Evolutionary conservation across 257 asterid species (phyloP).

Genomic region (Coffea eugenioides): DNA sequence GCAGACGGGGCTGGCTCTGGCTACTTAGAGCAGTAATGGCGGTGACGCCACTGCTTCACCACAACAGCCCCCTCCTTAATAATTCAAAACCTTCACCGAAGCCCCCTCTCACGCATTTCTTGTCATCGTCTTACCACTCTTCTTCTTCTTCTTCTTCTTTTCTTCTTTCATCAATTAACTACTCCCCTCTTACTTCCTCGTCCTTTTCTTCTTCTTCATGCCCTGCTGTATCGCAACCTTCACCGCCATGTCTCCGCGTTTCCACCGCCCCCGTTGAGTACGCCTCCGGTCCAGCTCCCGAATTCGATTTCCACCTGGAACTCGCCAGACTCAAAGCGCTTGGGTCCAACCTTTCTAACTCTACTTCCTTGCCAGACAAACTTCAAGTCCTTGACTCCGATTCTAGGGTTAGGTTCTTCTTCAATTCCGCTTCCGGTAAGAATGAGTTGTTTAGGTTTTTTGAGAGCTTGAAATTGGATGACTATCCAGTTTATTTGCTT

Average conservation of each 20-base stretch:
- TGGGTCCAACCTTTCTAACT: slow-evolving; percentile 34
- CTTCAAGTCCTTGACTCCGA: slow-evolving; percentile 49
- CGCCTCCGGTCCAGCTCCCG: slow-evolving; percentile 63
- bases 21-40: neutral
- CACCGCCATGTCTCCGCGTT: slow-evolving; percentile 39
- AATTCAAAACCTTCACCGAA: slow-evolving; percentile 26
- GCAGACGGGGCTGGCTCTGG: too few relatives aligned
- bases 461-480: slow-evolving; percentile 48
- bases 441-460: slow-evolving; percentile 37
- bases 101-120: too few relatives aligned
- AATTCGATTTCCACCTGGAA: slow-evolving; percentile 55
- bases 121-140: slow-evolving; percentile 4
- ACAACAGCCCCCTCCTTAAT: slow-evolving; percentile 20
- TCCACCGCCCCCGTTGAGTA: slow-evolving; percentile 77
- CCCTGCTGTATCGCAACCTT: slow-evolving; percentile 25
- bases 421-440: slow-evolving; percentile 28
- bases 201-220: slow-evolving; percentile 16
- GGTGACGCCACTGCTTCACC: slow-evolving; percentile 37
- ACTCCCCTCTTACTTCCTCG: slow-evolving; percentile 25
- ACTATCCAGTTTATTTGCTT: slow-evolving; percentile 59
- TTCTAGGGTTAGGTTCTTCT: slow-evolving; percentile 56
- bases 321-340: slow-evolving; percentile 58
- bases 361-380: slow-evolving; percentile 48
- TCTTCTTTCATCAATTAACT: neutral
- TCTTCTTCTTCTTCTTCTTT: slow-evolving; percentile 24